Conservation (phyloP, 192 early-diverging fungal species). For the Mortierella claussenii region DNA sequence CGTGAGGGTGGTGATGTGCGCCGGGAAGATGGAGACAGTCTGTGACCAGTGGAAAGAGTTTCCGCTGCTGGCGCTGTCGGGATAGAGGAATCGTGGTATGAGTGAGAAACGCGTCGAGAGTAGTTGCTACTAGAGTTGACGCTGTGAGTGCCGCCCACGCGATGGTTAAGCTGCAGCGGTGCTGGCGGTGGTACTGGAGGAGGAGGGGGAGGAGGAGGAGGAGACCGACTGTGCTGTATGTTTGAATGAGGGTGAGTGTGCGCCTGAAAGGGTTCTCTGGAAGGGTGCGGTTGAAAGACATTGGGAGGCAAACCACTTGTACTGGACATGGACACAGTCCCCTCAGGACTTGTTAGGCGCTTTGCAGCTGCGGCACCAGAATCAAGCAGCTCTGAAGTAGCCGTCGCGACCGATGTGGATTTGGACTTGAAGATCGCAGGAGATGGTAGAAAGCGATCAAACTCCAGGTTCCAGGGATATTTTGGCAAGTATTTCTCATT, state of each 20-base stretch:
- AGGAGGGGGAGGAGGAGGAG: background rate
- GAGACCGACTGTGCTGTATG: background rate
- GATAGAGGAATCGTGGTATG: constrained; percentile 8
- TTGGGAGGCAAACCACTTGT: too few species aligned
- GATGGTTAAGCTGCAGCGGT: too few species aligned
- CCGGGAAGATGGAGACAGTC: constrained; percentile 1
- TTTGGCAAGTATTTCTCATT: constrained; percentile 49
- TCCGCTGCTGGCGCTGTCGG: constrained; percentile 16
- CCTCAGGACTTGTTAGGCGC: constrained; percentile 32
- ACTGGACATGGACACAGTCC: constrained; percentile 20
- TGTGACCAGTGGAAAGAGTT: background rate
- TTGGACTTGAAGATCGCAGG: constrained; percentile 21
- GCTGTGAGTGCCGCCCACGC: too few species aligned
- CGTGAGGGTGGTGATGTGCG: constrained; percentile 11
- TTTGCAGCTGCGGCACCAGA: constrained; percentile 1
- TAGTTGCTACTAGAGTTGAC: background rate
- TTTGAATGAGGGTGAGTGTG: background rate
- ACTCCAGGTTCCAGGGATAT: constrained; percentile 44
- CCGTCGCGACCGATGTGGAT: background rate
- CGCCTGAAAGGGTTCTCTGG: background rate
- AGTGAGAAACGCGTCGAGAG: constrained; percentile 9
- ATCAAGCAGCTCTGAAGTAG: background rate
- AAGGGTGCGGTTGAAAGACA: too few species aligned
- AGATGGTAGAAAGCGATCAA: constrained; percentile 36
- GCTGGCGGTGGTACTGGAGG: background rate